phyloP scores from a whole-genome alignment of 129 eudicot genomes.

The Logfia minima region DNA sequence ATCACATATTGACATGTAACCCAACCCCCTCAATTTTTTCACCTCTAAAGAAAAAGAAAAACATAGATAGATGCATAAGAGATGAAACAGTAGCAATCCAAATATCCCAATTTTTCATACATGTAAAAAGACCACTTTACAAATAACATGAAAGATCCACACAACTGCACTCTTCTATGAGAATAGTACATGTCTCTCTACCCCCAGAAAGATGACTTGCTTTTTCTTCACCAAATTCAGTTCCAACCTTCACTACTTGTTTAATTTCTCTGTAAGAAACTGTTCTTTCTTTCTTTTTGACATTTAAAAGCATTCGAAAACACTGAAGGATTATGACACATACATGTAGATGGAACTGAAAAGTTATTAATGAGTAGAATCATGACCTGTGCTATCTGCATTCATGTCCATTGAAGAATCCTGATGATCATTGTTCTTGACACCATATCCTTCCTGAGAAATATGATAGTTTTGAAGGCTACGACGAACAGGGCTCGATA shows the following conservation, averaged over 20 bases:
- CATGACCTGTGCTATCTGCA: slow-evolving; percentile 47
- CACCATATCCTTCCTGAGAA: slow-evolving; percentile 33
- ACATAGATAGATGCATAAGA: not conserved
- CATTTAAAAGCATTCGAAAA: slow-evolving; percentile 14
- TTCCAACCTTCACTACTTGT: slow-evolving; percentile 23
- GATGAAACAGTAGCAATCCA: slow-evolving; percentile 21
- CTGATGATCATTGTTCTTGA: slow-evolving; percentile 22
- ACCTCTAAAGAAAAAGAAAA: not conserved
- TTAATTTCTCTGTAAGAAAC: not conserved
- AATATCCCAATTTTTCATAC: slow-evolving; percentile 14
- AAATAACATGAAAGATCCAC: slow-evolving; percentile 32
- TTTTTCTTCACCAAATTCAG: slow-evolving; percentile 20
- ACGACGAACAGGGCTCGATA: slow-evolving; percentile 53
- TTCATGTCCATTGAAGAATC: slow-evolving; percentile 57
- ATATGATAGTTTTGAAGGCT: slow-evolving; percentile 54
- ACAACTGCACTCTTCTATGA: slow-evolving; percentile 15
- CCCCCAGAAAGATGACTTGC: slow-evolving; percentile 10
- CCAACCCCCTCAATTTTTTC: not conserved
- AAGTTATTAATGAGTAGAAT: slow-evolving; percentile 36
- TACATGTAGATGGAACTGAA: slow-evolving; percentile 3
- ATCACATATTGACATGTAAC: not conserved
- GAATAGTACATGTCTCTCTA: not conserved
- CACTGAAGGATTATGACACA: not conserved
- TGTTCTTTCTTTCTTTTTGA: not conserved
- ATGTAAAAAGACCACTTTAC: slow-evolving; percentile 26